These are phyloP conservation scores for Zea luxurians DNA, from an alignment of 176 grass and related monocot genomes.

Conservation along the genomic window DNA sequence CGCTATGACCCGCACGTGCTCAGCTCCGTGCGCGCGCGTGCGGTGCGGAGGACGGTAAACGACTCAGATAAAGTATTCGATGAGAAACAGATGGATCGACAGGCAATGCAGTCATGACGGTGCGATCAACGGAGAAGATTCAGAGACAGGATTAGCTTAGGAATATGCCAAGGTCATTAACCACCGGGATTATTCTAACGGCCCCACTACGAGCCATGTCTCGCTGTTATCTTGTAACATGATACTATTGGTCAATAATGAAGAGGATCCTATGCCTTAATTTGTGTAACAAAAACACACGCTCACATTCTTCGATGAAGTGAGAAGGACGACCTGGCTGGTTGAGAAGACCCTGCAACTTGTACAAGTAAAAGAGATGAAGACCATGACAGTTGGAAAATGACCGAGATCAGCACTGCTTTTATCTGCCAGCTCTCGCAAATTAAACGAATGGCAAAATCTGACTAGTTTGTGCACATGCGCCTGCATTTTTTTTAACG, in stretches of 20 bases:
- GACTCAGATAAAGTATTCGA: not conserved
- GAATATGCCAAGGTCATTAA: constrained; percentile 10
- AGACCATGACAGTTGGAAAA: not conserved
- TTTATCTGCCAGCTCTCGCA: not conserved
- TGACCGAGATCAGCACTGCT: not conserved
- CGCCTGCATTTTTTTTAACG: too few relatives aligned
- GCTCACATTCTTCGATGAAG: not conserved
- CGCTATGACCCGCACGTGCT: constrained; percentile 11
- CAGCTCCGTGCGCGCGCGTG: not conserved
- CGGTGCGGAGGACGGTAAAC: not conserved
- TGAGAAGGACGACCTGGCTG: not conserved
- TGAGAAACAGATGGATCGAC: constrained; percentile 6
- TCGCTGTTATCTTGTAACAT: not conserved
- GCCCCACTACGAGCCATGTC: constrained; percentile 39
- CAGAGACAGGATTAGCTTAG: not conserved
- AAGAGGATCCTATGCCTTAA: constrained; percentile 34
- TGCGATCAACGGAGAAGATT: not conserved
- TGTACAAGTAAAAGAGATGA: not conserved
- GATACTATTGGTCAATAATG: constrained; percentile 24
- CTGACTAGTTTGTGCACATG: too few relatives aligned
- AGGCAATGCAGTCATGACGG: constrained; percentile 2
- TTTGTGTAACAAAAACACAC: constrained; percentile 14
- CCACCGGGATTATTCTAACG: constrained; percentile 3
- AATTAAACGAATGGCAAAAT: not conserved
- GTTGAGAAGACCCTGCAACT: constrained; percentile 18